Evolutionary conservation across 2,329 filamentous ascomycete species (phyloP).

Genomic region (Aureobasidium sp.): DNA sequence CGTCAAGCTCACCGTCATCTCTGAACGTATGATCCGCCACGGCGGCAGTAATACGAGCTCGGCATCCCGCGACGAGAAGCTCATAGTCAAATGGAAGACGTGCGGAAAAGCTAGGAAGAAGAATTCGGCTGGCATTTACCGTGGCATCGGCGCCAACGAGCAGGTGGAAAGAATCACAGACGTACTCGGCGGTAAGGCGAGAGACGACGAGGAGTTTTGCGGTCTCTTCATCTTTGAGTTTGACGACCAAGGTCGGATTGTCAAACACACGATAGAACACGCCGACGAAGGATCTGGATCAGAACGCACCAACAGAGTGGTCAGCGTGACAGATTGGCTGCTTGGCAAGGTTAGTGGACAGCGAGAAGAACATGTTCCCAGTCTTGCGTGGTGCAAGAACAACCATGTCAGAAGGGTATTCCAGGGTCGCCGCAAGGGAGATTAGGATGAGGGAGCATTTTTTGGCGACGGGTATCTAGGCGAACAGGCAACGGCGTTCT

Average conservation of each 20-base stretch:
- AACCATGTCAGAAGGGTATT: constrained; percentile 8
- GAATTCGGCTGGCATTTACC: constrained; percentile 40
- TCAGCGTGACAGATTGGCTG: constrained; percentile 91
- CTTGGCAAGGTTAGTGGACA: constrained; percentile 64
- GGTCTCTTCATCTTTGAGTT: constrained; percentile 96
- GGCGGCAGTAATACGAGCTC: constrained; percentile 37
- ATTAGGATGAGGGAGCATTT: not conserved
- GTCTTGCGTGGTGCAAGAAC: constrained; percentile 36
- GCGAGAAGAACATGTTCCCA: constrained; percentile 33
- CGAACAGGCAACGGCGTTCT: constrained; percentile 6
- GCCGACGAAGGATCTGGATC: constrained; percentile 75
- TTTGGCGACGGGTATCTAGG: not conserved
- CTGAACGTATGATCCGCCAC: constrained; percentile 72
- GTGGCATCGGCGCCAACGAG: constrained; percentile 34
- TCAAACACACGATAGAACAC: constrained; percentile 90
- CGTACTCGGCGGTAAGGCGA: constrained; percentile 49
- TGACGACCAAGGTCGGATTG: constrained; percentile 73
- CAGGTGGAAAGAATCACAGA: constrained; percentile 49
- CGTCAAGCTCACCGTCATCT: constrained; percentile 77
- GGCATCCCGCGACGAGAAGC: constrained; percentile 57
- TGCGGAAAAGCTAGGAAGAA: constrained; percentile 46
- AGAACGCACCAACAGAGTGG: constrained; percentile 78
- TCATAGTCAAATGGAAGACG: constrained; percentile 87
- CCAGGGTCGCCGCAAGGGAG: constrained; percentile 1
- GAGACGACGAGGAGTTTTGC: constrained; percentile 67